Conservation (phyloP, 2,329 filamentous ascomycete species). For the Sordariomycetes sp. region DNA sequence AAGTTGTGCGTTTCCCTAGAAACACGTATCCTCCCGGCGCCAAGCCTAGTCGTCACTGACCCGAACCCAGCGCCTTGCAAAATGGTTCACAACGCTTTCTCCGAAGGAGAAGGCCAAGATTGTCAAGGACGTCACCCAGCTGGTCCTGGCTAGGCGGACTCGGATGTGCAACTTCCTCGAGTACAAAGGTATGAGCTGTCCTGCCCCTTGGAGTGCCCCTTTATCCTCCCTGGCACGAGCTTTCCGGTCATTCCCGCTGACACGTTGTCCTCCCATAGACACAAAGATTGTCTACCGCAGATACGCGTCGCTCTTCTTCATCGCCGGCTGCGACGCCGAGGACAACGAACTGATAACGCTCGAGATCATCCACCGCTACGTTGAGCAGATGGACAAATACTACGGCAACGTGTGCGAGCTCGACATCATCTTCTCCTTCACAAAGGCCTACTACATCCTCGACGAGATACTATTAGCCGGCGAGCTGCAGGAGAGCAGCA, state of each 20-base stretch:
- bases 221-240: background rate
- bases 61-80: slow-evolving; percentile 69
- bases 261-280: slow-evolving; percentile 38
- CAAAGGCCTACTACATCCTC: slow-evolving; percentile 98
- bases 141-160: slow-evolving; percentile 87
- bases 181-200: slow-evolving; percentile 71
- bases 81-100: slow-evolving; percentile 98
- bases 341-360: slow-evolving; percentile 98
- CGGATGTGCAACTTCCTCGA: slow-evolving; percentile 99
- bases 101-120: slow-evolving; percentile 99
- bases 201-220: background rate
- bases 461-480: slow-evolving; percentile 91
- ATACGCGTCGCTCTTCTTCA: slow-evolving; percentile 98
- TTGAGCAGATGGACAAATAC: slow-evolving; percentile 99
- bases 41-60: background rate
- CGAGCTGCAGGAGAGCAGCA: slow-evolving; percentile 97
- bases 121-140: slow-evolving; percentile 97
- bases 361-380: slow-evolving; percentile 97
- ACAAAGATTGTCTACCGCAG: slow-evolving; percentile 98
- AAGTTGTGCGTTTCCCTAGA: slow-evolving; percentile 60
- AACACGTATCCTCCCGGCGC: background rate
- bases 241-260: slow-evolving; percentile 7
- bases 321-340: slow-evolving; percentile 89
- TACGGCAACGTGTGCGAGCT: slow-evolving; percentile 99
- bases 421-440: slow-evolving; percentile 99